Conservation (phyloP, 805 yeast genomes). For the Kodamaea laetipori region DNA sequence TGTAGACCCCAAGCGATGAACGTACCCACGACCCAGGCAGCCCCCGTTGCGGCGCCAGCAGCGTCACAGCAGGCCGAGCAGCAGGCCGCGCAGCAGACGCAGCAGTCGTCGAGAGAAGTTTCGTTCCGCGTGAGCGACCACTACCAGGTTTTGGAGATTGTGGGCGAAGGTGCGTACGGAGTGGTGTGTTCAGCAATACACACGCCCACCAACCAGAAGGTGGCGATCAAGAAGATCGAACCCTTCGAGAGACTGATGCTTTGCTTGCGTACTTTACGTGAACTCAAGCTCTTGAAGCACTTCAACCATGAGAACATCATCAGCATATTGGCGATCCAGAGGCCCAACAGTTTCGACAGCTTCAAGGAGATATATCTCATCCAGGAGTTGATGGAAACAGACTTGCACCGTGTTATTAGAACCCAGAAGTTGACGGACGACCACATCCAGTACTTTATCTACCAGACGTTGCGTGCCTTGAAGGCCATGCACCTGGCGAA, state of each 20-base stretch:
- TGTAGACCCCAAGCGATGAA: not conserved
- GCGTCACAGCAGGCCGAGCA: slow-evolving; percentile 9
- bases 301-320: slow-evolving; percentile 94
- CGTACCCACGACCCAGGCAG: slow-evolving; percentile 1
- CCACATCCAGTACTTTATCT: slow-evolving; percentile 90
- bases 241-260: slow-evolving; percentile 90
- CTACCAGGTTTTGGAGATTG: slow-evolving; percentile 79
- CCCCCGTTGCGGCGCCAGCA: not conserved
- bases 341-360: slow-evolving; percentile 72
- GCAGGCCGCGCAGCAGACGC: slow-evolving; percentile 2
- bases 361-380: slow-evolving; percentile 87
- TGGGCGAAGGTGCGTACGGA: slow-evolving; percentile 97
- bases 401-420: slow-evolving; percentile 75
- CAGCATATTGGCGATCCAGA: slow-evolving; percentile 83
- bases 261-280: slow-evolving; percentile 85
- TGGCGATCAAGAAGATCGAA: slow-evolving; percentile 93
- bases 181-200: slow-evolving; percentile 89
- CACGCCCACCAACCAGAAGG: slow-evolving; percentile 80
- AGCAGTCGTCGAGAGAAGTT: slow-evolving; percentile 29
- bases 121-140: slow-evolving; percentile 86
- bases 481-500: slow-evolving; percentile 93
- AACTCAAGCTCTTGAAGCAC: slow-evolving; percentile 82
- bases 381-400: slow-evolving; percentile 88
- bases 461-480: slow-evolving; percentile 86
- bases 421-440: slow-evolving; percentile 86